Base-by-base conservation (phyloP, 768 basidiomycete genomes). In the Leccinum ochraceum region DNA sequence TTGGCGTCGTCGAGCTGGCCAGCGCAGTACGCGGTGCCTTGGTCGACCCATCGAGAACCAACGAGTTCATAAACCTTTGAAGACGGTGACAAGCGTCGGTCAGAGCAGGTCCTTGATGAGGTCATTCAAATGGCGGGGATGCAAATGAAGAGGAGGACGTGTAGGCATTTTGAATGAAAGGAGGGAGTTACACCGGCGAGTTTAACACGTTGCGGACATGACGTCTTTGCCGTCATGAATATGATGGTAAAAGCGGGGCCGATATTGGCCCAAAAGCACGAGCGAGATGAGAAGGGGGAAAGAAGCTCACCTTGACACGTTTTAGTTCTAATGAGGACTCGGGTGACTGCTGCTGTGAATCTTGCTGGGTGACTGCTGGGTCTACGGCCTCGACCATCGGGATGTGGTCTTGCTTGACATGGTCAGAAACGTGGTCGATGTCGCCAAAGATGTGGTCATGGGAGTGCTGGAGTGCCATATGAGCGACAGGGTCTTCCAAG, bases 21-120 rank as follows among this genome's bases (percentile, higher is more conserved):
- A 69, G 91, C 92, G 74, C 95, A 97, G 72, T 95, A 92, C 1
- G 97, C 97, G 17, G 97, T 99, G 52, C 97, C 97, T 72, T 94
- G 88, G 80, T 99, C 97, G 58, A 88, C 83, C 97, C 97, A 99
- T 59, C 88, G 86, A 64, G 90, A 83, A 60, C 90, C 93, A 56
- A 94, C 84, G 61, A 99, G 88, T 75, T 95, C 90, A 76, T 99
- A 98, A 28, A 99, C 96, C 90, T 99, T 69, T 66, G 64, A 69
- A 60, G 62, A 68, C 54, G 61, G 59, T 57, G 60, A 71, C 37
- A 65, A 67, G 60, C 17, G 64, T 63, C 64, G 69, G 74, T 74
- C 66, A 74, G 71, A 71, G 60, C 26, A 62, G 49, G 65, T 62
- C 60, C 66, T 69, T 58, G 65, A 71, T 75, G 70, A 73, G 61